Percentiles rank a stretch among this genome's conserved stretches.
phyloP scores from a whole-genome alignment of 148 eudicot species.

The Vaccinium myrtillus region DNA sequence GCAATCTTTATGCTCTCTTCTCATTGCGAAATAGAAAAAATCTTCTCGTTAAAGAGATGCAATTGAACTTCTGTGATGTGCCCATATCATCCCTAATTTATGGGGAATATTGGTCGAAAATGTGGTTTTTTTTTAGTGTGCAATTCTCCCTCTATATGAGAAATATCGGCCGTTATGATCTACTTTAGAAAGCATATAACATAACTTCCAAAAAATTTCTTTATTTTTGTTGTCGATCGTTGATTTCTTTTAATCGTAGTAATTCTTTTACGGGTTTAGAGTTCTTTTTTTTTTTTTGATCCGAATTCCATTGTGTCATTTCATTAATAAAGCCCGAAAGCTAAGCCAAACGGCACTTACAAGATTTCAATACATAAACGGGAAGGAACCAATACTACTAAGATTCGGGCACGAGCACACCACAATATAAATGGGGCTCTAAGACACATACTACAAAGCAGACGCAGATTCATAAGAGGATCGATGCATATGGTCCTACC shows the following conservation, averaged over 20 bases:
- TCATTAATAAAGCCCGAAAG: too few relatives aligned
- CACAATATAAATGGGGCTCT: too few relatives aligned
- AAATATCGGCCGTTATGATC: not conserved
- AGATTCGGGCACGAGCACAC: too few relatives aligned
- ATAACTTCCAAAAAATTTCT: not conserved
- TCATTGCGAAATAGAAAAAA: not conserved
- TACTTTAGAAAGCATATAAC: not conserved
- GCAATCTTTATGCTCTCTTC: not conserved
- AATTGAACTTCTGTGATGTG: not conserved
- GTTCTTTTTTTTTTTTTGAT: too few relatives aligned
- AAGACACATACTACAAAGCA: too few relatives aligned
- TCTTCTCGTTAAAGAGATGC: not conserved
- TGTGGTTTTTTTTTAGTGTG: not conserved
- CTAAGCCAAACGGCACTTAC: too few relatives aligned
- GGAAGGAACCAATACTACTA: too few relatives aligned
- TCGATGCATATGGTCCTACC: too few relatives aligned
- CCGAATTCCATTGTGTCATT: too few relatives aligned
- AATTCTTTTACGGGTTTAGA: not conserved
- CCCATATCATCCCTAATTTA: not conserved
- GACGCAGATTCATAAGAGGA: too few relatives aligned
- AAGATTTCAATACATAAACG: too few relatives aligned
- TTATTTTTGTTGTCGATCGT: not conserved
- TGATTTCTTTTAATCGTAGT: not conserved
- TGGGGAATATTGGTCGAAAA: not conserved
- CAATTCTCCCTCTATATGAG: not conserved